phyloP scores from a whole-genome alignment of 108 stramenopile genomes.

The Skeletonema grethae region DNA sequence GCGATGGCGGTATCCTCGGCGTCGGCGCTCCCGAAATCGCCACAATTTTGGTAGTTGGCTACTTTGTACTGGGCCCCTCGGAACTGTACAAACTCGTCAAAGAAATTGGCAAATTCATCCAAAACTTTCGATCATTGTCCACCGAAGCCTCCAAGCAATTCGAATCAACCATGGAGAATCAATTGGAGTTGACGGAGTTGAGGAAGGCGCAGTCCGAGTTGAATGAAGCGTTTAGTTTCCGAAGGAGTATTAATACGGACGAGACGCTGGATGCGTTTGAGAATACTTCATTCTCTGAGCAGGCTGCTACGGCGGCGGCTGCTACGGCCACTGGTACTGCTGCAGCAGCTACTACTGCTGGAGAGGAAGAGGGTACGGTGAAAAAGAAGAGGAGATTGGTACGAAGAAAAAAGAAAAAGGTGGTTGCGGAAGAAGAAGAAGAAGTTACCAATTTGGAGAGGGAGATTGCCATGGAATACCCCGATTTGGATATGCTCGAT shows the following conservation, averaged over 20 bases:
- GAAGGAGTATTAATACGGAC: conserved; percentile 88
- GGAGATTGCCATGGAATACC: conserved; percentile 32
- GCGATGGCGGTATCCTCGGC: conserved; percentile 82
- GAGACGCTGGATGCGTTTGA: conserved; percentile 53
- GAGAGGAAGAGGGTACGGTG: conserved; percentile 1
- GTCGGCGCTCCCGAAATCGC: conserved; percentile 86
- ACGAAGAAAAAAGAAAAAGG: conserved; percentile 40
- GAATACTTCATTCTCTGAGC: background rate
- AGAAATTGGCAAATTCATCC: conserved; percentile 86
- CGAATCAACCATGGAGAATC: conserved; percentile 81
- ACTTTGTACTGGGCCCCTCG: conserved; percentile 86
- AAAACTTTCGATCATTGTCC: conserved; percentile 73
- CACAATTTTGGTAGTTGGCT: conserved; percentile 82
- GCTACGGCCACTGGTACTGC: conserved; percentile 19
- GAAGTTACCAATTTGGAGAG: conserved; percentile 6
- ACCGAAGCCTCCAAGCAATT: conserved; percentile 72
- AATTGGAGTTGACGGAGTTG: conserved; percentile 83
- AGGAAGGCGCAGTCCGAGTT: conserved; percentile 80
- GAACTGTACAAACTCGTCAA: conserved; percentile 89
- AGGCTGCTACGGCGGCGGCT: conserved; percentile 10
- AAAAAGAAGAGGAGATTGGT: conserved; percentile 35
- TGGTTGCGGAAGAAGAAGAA: conserved; percentile 11
- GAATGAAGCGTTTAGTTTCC: conserved; percentile 84
- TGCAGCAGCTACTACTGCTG: conserved; percentile 16
- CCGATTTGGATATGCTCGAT: conserved; percentile 50